Evolutionary conservation across 202 grass and related monocot genomes (phyloP), one percentile per base, ranked within the genome.

Genomic region (Zoysia matrella): DNA sequence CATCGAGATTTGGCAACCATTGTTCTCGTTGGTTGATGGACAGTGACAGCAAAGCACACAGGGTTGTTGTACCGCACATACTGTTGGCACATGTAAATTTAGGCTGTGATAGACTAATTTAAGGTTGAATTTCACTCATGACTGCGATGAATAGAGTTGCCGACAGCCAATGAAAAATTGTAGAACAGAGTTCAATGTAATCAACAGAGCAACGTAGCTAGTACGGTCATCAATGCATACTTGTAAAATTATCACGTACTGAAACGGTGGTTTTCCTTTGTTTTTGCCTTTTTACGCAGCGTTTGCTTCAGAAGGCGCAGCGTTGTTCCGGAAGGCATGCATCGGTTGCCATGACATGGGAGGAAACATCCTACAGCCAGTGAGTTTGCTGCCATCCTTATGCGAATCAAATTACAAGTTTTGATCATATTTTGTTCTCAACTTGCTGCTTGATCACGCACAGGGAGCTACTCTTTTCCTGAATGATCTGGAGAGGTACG

Each of bases 321-420:
- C 86, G 8, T 49, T 98, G 64, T 98, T 98, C 86, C 71, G 82
- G 63, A 94, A 93, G 72, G 95, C 92, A 5, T 94, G 95, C 82
- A 92, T 97, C 9, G 94, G 92, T 9, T 95, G 95, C 84, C 95
- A 98, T 84, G 95, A 93, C 65, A 98, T 91, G 84, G 92, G 95
- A 74, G 95, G 95, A 55, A 98, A 95, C 73, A 93, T 98, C 51
- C 49, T 98, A 52, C 95, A 93, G 79, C 90, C 95, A 41, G 95
- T 95, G 82, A 91, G 84, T 86, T 42, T 42, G 12, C 74, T 61
- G 47, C 57, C 63, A 61, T 48, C 54, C 41, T 71, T 50, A 0
- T 73, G 57, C 5, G 53, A 47, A 43, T 51, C 63, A 30, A 78
- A 76, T 72, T 44, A n/a, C 36, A 60, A 15, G 49, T 60, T 78